These are phyloP conservation scores for Apiotrichum akiyoshidainum DNA, from an alignment of 1,284 basidiomycete genomes.

Conservation along the genomic window DNA sequence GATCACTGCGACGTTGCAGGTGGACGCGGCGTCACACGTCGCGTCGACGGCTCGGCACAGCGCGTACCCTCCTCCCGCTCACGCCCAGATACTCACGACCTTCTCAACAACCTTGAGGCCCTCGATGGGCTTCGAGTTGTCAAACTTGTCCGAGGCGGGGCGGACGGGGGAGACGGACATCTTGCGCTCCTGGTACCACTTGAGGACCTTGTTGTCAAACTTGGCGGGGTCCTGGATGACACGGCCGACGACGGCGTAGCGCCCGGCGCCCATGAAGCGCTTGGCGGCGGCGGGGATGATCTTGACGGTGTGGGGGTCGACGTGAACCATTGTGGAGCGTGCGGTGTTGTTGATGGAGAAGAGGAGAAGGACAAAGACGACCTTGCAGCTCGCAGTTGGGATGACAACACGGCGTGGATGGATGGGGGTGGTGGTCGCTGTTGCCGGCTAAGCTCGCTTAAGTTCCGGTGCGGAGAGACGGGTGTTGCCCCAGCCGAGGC, in stretches of 20 bases:
- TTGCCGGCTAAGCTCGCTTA: not conserved
- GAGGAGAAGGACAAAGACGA: not conserved
- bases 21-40: too few species aligned
- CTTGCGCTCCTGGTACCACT: constrained; percentile 66
- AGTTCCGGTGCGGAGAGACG: not conserved
- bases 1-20: not conserved
- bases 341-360: not conserved
- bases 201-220: constrained; percentile 51
- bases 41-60: too few species aligned
- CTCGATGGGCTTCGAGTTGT: constrained; percentile 31
- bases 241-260: constrained; percentile 43
- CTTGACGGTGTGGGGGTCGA: constrained; percentile 26
- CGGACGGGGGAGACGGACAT: constrained; percentile 58
- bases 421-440: too few species aligned
- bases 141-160: constrained; percentile 38
- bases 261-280: constrained; percentile 38
- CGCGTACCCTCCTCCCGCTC: too few species aligned
- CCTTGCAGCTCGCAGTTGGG: not conserved
- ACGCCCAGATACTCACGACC: constrained; percentile 26
- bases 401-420: too few species aligned
- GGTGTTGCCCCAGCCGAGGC: too few species aligned
- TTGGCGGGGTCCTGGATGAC: constrained; percentile 35
- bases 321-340: constrained; percentile 17
- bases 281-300: constrained; percentile 30
- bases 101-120: constrained; percentile 31